phyloP scores from a whole-genome alignment of 129 eudicot species.

The Artemisia argyi region DNA sequence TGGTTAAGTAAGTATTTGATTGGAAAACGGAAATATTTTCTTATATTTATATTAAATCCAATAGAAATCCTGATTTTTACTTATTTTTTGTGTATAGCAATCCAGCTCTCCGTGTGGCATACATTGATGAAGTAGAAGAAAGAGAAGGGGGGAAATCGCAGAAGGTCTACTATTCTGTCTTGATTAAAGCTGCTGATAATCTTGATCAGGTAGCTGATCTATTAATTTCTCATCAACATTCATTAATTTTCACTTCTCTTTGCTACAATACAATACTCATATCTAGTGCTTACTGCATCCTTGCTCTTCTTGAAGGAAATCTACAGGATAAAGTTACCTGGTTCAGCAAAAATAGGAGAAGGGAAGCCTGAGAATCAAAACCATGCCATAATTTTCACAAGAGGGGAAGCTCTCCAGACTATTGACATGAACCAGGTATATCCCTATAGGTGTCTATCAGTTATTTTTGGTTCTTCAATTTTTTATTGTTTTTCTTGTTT shows the following conservation, averaged over 20 bases:
- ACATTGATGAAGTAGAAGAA: slow-evolving; percentile 98
- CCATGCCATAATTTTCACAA: slow-evolving; percentile 90
- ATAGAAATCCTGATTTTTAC: slow-evolving; percentile 11
- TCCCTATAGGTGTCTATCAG: not conserved
- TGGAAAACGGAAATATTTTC: slow-evolving; percentile 1
- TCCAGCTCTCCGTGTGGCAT: slow-evolving; percentile 98
- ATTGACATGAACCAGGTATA: slow-evolving; percentile 98
- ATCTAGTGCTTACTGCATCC: slow-evolving; percentile 14
- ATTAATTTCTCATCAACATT: slow-evolving; percentile 12
- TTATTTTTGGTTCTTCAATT: not conserved
- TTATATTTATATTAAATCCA: not conserved
- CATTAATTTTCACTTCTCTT: slow-evolving; percentile 14
- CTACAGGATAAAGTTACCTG: slow-evolving; percentile 93
- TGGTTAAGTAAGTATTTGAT: slow-evolving; percentile 81
- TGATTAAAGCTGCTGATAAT: slow-evolving; percentile 91
- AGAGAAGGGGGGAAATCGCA: slow-evolving; percentile 70
- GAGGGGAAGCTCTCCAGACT: slow-evolving; percentile 99
- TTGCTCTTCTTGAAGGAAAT: slow-evolving; percentile 69
- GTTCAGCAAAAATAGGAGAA: slow-evolving; percentile 94
- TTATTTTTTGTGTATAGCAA: slow-evolving; percentile 49
- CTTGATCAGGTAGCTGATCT: slow-evolving; percentile 79
- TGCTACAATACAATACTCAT: slow-evolving; percentile 5
- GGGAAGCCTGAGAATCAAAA: slow-evolving; percentile 99
- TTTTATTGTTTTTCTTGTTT: not conserved
- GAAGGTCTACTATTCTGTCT: slow-evolving; percentile 90